phyloP scores from a whole-genome alignment of 2,329 filamentous ascomycete species.

The Ophiocordyceps camponoti-leonardi region DNA sequence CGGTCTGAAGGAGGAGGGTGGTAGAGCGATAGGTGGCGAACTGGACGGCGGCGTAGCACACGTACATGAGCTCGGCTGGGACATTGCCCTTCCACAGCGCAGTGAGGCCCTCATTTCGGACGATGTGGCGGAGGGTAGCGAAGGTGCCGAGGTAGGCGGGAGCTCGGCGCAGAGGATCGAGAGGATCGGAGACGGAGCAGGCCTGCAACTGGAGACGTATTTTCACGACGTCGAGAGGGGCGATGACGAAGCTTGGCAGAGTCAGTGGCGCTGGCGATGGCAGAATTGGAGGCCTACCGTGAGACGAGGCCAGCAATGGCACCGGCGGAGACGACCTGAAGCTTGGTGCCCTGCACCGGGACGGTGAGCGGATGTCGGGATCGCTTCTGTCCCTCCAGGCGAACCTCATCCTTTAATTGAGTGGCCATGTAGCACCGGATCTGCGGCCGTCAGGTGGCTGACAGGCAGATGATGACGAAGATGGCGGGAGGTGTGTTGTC shows the following conservation, averaged over 20 bases:
- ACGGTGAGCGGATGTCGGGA: background rate
- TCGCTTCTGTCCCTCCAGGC: slow-evolving; percentile 3
- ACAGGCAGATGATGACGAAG: background rate
- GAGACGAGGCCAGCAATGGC: slow-evolving; percentile 69
- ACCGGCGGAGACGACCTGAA: slow-evolving; percentile 39
- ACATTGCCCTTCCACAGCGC: slow-evolving; percentile 97
- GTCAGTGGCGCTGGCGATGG: background rate
- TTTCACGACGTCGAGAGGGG: slow-evolving; percentile 93
- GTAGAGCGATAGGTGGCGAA: slow-evolving; percentile 75
- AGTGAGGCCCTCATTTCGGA: slow-evolving; percentile 65
- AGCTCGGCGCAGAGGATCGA: slow-evolving; percentile 35
- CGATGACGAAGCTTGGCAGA: slow-evolving; percentile 60
- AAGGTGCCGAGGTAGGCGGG: slow-evolving; percentile 57
- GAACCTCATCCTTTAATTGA: slow-evolving; percentile 43
- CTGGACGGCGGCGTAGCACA: slow-evolving; percentile 77
- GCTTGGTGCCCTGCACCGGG: slow-evolving; percentile 29
- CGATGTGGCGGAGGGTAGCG: slow-evolving; percentile 58
- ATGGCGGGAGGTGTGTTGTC: background rate
- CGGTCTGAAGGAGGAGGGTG: slow-evolving; percentile 46
- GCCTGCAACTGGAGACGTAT: slow-evolving; percentile 91
- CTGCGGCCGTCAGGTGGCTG: background rate
- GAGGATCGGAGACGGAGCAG: slow-evolving; percentile 63
- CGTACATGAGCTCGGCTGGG: slow-evolving; percentile 84
- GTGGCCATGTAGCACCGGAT: slow-evolving; percentile 15
- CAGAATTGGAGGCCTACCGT: slow-evolving; percentile 34